Base-by-base conservation (phyloP, 306 rosid genomes). In the Arachis hypogaea region DNA sequence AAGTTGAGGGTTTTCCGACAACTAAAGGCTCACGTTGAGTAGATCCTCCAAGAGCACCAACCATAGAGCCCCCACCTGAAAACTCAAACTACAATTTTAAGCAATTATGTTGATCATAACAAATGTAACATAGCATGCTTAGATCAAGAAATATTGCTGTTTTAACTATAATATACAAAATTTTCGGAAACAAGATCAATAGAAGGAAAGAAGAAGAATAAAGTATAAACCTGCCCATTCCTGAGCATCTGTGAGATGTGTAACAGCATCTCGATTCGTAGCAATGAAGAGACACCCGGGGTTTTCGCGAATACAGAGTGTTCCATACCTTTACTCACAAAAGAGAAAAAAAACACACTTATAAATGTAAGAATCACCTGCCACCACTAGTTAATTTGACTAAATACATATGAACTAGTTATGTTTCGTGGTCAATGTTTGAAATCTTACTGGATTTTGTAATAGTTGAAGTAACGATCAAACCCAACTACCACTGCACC, bases 281-380 rank as follows among this genome's bases (percentile, higher is more conserved):
- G 99, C 99, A 77, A 94, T 85, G 90, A 94, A 94, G 69, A 94
- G 93, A 75, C 99, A 91, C 61, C 96, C 97, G n/a, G 99, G 99
- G 84, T 94, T 94, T 88, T 92, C 99, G 33, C 96, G 93, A 64
- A 94, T 85, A 74, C 99, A 94, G 51, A 94, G 97, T 73, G 97
- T 94, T 68, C 92, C 98, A 68, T 89, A 94, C 87, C 99, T 91
- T 54, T 77, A 78, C 85, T 77, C 66, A 30, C 4, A 11, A 46
- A 73, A 73, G 54, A 36, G 49, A 73, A 71, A 72, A n/a, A 5
- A 10, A 22, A n/a, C 22, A 72, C 9, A 5, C 38, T 66, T 43
- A 50, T n/a, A 52, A 58, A 49, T 77, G 55, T 71, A n/a, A 16
- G 74, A 75, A 61, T n/a, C 70, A 72, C 38, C 38, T 33, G 77